A percentile compares a stretch with the other conserved stretches of the same genome.
phyloP scores from a whole-genome alignment of 139 green algal species.

The Nannochloris sp. region DNA sequence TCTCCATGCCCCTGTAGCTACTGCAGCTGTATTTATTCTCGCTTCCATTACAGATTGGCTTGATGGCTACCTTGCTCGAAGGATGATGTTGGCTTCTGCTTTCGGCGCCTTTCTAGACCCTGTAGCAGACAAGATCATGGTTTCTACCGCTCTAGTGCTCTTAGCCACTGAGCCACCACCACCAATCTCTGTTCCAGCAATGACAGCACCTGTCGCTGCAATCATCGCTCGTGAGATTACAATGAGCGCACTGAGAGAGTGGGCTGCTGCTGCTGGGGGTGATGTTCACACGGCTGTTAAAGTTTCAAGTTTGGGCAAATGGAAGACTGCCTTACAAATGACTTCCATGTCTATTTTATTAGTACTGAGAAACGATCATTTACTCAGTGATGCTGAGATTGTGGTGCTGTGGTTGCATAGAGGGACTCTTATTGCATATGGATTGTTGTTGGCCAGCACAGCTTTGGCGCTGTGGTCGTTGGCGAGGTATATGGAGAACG shows the following conservation, averaged over 20 bases:
- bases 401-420: constrained; percentile 2
- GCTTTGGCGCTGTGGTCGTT: constrained; percentile 52
- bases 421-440: constrained; percentile 10
- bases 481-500: constrained; percentile 59
- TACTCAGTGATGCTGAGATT: constrained; percentile 7
- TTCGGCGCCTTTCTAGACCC: constrained; percentile 98
- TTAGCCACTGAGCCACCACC: constrained; percentile 55
- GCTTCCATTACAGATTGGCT: constrained; percentile 91
- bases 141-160: constrained; percentile 77
- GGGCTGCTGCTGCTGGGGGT: constrained; percentile 66
- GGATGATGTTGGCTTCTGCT: constrained; percentile 48
- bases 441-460: constrained; percentile 42
- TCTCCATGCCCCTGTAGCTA: constrained; percentile 11
- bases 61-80: constrained; percentile 91
- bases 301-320: constrained; percentile 54
- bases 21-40: constrained; percentile 65
- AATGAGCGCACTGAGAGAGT: constrained; percentile 89
- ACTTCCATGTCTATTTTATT: constrained; percentile 60
- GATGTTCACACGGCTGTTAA: constrained; percentile 54
- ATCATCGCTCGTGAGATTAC: constrained; percentile 90
- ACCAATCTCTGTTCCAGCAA: constrained; percentile 12
- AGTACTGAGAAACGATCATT: constrained; percentile 36
- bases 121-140: constrained; percentile 95
- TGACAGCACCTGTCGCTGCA: constrained; percentile 26
- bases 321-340: constrained; percentile 57